A percentile compares a stretch with the other conserved stretches of the same genome.
phyloP scores from a whole-genome alignment of 2,329 filamentous ascomycete species.

The Iodosphaeria phyllophila region DNA sequence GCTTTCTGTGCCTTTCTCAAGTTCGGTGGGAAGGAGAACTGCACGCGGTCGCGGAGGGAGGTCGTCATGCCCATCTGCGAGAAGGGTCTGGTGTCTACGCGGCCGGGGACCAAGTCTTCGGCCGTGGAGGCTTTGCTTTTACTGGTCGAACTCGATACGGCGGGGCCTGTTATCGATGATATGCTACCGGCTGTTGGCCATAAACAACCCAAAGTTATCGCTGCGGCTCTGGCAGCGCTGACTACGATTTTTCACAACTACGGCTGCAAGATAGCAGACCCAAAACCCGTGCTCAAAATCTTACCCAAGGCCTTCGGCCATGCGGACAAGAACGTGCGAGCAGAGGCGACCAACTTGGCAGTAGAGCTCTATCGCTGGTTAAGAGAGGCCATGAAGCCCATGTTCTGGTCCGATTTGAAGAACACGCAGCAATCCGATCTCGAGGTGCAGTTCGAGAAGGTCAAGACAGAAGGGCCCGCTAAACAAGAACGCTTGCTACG shows the following conservation, averaged over 20 bases:
- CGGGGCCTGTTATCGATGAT: conserved; percentile 77
- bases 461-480: conserved; percentile 70
- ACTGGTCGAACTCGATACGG: conserved; percentile 75
- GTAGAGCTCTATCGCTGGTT: conserved; percentile 96
- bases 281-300: conserved; percentile 75
- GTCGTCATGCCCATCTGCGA: conserved; percentile 71
- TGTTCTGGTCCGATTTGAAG: conserved; percentile 93
- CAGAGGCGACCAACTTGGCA: conserved; percentile 76
- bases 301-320: conserved; percentile 87
- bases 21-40: conserved; percentile 66
- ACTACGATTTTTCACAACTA: conserved; percentile 82
- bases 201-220: conserved; percentile 17
- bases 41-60: conserved; percentile 54
- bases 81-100: conserved; percentile 75
- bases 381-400: conserved; percentile 91
- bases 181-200: conserved; percentile 39
- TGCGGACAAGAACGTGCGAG: conserved; percentile 94
- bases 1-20: conserved; percentile 86
- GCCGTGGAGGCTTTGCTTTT: conserved; percentile 73
- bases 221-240: conserved; percentile 33
- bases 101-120: conserved; percentile 75
- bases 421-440: conserved; percentile 88
- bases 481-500: conserved; percentile 82
- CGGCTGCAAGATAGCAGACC: conserved; percentile 84
- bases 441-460: conserved; percentile 82